Conservation (phyloP, 176 grass and related monocot species). For the Secale cereale region DNA sequence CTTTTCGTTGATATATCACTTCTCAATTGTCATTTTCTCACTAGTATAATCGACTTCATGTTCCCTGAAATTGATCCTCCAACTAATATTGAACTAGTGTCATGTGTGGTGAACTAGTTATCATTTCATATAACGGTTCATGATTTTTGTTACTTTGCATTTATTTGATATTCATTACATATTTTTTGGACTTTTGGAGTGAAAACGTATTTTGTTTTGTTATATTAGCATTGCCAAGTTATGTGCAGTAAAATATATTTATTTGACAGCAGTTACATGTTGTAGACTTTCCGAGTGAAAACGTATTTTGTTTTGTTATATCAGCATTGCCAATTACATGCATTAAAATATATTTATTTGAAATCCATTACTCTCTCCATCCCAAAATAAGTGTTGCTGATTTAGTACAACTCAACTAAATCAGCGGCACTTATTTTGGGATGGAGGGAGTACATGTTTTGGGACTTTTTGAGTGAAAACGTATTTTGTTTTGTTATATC, state of each 20-base stretch:
- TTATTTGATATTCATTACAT: not conserved
- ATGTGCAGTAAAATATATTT: not conserved
- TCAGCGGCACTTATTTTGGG: no score
- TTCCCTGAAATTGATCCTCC: slow-evolving; percentile 12
- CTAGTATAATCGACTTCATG: not conserved
- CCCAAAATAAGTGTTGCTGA: no score
- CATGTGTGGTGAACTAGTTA: not conserved
- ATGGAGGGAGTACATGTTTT: no score
- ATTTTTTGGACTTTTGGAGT: not conserved
- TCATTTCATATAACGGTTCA: slow-evolving; percentile 8
- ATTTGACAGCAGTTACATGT: no score
- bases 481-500: not conserved
- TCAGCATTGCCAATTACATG: not conserved
- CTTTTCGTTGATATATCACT: not conserved
- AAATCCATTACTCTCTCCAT: no score
- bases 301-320: not conserved
- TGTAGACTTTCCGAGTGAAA: not conserved
- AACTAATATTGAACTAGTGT: not conserved
- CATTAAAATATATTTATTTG: not conserved
- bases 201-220: not conserved
- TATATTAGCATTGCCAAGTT: not conserved
- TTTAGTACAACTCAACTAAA: no score
- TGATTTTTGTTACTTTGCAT: not conserved
- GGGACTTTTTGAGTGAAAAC: not conserved
- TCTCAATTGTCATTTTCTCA: slow-evolving; percentile 1